Base-by-base conservation (phyloP, 2,329 filamentous ascomycete genomes). In the Fusarium nanum region DNA sequence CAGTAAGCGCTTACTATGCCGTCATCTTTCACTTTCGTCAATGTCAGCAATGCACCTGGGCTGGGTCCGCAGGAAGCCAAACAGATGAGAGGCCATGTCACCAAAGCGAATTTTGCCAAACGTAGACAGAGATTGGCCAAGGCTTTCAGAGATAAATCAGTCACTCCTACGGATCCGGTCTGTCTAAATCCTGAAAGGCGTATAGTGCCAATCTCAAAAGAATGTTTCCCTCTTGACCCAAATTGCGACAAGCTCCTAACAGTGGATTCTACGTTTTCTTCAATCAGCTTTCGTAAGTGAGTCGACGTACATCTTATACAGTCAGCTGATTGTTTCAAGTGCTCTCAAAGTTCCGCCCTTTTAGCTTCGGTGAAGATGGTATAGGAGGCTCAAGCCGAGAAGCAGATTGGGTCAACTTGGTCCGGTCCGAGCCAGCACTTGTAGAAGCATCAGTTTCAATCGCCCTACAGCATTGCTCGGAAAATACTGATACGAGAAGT, bases 361-460 rank as follows among this genome's bases (percentile, higher is more conserved):
- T 64, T 2, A 64, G 57, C 18, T 64, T 64, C 7, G 60, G 42
- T 2, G 22, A 30, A 4, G 60, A 52, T 3, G 47, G 32, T 8
- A 40, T 25, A 11, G 54, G 50, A 10, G 61, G 60, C 20, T 58
- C 61, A 6, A 40, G 25, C 6, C 37, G 61, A 22, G 50, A 64
- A 25, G 30, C 60, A 20, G 46, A 59, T 3, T 75, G 73, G 73
- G 37, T 66, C 3, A 8, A 34, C 11, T 55, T 75, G 0, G 27
- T 75, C 20, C 20, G 64, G 11, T 70, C 73, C 2, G 73, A 75
- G 32, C 73, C 73, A n/a, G 73, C 73, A 12, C 59, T 75, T 2
- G 50, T 75, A 3, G 72, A 75, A n/a, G 73, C 73, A 0, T 74
- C 73, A 1, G 62, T 75, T 60, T 50, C 64, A 1, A 67, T 76